Conservation (phyloP, 129 eudicot genomes). For the Centrapalus pauciflorus region DNA sequence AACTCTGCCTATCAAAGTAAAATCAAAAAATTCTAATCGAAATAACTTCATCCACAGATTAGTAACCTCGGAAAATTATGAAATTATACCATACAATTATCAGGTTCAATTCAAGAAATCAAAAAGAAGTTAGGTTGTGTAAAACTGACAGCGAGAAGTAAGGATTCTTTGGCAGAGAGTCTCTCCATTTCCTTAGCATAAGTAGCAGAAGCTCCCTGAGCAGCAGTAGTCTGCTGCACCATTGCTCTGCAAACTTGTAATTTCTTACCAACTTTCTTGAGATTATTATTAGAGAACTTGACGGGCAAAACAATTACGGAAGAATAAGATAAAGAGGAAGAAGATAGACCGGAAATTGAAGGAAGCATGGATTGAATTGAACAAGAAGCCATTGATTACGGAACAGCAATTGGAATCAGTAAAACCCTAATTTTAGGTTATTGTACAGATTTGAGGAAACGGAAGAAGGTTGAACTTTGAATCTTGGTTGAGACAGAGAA, state of each 20-base stretch:
- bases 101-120: constrained; percentile 10
- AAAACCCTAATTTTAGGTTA: constrained; percentile 23
- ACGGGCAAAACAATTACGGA: constrained; percentile 25
- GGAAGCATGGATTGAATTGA: constrained; percentile 35
- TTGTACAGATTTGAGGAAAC: background rate
- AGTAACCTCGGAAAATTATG: background rate
- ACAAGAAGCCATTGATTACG: constrained; percentile 25
- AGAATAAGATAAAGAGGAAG: constrained; percentile 21
- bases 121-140: background rate
- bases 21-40: background rate
- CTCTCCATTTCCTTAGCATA: constrained; percentile 87
- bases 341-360: constrained; percentile 19
- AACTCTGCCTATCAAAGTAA: background rate
- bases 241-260: constrained; percentile 44
- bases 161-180: constrained; percentile 81
- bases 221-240: constrained; percentile 46
- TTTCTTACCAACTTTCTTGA: constrained; percentile 20
- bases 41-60: background rate
- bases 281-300: background rate
- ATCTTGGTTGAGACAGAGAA: background rate
- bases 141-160: constrained; percentile 82
- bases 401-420: background rate
- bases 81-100: constrained; percentile 1
- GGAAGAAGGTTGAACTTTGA: constrained; percentile 1
- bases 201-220: constrained; percentile 74